These are phyloP conservation scores for Afroboletus lepidellus DNA, from an alignment of 1,284 basidiomycete genomes.

Conservation along the genomic window DNA sequence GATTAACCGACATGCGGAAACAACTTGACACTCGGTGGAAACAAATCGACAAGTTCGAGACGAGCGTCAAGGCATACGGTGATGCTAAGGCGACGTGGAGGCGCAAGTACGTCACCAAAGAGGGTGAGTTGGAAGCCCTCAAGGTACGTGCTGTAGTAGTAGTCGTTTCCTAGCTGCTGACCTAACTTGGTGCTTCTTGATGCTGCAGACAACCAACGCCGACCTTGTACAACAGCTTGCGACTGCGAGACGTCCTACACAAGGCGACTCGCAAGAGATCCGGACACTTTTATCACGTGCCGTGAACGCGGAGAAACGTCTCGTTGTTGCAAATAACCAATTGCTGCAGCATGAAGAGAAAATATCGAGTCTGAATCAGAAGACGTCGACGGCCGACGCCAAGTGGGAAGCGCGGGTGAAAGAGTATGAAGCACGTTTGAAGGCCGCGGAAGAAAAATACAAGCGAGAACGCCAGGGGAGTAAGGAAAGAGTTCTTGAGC, in stretches of 20 bases:
- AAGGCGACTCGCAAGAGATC: conserved; percentile 69
- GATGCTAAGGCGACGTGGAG: conserved; percentile 88
- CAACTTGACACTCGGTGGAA: conserved; percentile 89
- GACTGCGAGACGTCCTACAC: conserved; percentile 61
- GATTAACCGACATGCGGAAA: conserved; percentile 76
- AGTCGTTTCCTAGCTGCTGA: not conserved
- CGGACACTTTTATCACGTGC: conserved; percentile 71
- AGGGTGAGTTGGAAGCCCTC: conserved; percentile 85
- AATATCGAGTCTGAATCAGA: conserved; percentile 69
- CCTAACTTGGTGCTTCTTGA: not conserved
- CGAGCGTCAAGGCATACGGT: conserved; percentile 79
- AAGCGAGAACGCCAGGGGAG: conserved; percentile 94
- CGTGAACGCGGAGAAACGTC: conserved; percentile 77
- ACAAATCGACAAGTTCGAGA: conserved; percentile 93
- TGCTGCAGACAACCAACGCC: conserved; percentile 60
- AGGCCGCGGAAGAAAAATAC: conserved; percentile 88
- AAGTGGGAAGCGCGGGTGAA: conserved; percentile 94
- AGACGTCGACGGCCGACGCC: conserved; percentile 65
- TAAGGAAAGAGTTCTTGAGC: conserved; percentile 77
- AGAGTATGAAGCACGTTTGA: conserved; percentile 84
- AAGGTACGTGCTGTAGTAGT: conserved; percentile 50
- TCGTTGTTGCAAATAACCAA: conserved; percentile 81
- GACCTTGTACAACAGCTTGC: conserved; percentile 79
- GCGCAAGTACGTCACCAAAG: conserved; percentile 76
- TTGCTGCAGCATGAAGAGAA: conserved; percentile 81